Percentiles rank a stretch among this genome's conserved stretches.
Evolutionary conservation across 108 stramenopile genomes (phyloP).

Genomic region (Aurantiochytrium sp.): DNA sequence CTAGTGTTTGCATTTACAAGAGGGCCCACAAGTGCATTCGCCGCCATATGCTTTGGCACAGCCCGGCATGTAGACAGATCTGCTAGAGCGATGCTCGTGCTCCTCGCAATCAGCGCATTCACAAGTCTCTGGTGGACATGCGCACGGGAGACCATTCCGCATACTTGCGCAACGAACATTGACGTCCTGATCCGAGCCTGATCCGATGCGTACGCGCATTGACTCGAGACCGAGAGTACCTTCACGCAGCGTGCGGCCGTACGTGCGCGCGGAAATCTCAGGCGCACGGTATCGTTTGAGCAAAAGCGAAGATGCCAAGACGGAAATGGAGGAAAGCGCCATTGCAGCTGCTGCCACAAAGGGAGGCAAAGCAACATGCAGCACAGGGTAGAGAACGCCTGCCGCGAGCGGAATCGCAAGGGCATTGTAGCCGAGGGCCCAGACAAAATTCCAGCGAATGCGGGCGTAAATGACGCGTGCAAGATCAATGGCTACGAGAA

Average conservation of each 20-base stretch:
- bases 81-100: background rate
- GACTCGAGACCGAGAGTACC: background rate
- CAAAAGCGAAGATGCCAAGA: constrained; percentile 29
- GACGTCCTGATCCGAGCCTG: background rate
- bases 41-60: background rate
- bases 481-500: constrained; percentile 79
- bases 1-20: background rate
- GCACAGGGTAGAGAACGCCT: constrained; percentile 78
- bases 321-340: constrained; percentile 70
- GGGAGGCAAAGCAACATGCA: constrained; percentile 70
- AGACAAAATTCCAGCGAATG: constrained; percentile 77
- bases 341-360: constrained; percentile 83
- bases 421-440: constrained; percentile 90
- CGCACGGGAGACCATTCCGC: background rate
- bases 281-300: constrained; percentile 34
- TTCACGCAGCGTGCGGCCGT: background rate
- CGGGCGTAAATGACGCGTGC: constrained; percentile 71
- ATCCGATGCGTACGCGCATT: background rate
- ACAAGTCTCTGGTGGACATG: background rate
- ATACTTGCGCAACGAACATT: background rate
- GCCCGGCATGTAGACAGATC: background rate
- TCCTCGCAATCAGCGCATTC: background rate
- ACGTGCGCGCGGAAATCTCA: background rate
- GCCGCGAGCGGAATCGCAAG: constrained; percentile 89
- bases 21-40: background rate